Conservation (phyloP, 208 protist species). For the Leishmania arabica region DNA sequence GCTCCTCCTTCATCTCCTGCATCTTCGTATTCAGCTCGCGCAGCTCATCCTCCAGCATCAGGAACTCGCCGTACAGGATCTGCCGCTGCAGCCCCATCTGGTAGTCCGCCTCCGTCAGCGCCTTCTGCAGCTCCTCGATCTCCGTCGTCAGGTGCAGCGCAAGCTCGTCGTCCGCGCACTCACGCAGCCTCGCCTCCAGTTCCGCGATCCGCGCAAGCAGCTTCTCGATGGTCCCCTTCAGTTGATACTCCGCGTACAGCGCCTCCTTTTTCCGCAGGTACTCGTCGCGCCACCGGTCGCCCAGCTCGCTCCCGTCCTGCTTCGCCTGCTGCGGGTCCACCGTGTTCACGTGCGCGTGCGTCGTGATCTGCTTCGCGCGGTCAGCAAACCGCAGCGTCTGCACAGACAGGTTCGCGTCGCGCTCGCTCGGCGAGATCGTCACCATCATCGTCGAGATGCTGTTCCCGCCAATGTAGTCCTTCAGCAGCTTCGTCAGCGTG, state of each 20-base stretch:
- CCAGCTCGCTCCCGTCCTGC: slow-evolving; percentile 40
- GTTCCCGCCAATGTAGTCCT: slow-evolving; percentile 83
- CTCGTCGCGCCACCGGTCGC: slow-evolving; percentile 53
- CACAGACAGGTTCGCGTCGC: slow-evolving; percentile 79
- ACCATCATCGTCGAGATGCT: slow-evolving; percentile 93
- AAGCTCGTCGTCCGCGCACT: slow-evolving; percentile 57
- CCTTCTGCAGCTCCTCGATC: slow-evolving; percentile 55
- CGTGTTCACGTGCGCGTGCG: slow-evolving; percentile 81
- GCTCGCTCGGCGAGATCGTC: slow-evolving; percentile 83
- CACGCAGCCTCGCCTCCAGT: slow-evolving; percentile 58
- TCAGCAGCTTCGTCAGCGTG: slow-evolving; percentile 90
- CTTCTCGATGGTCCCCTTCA: slow-evolving; percentile 66
- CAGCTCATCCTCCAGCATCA: slow-evolving; percentile 66
- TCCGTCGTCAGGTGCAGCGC: slow-evolving; percentile 61
- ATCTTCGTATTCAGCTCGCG: slow-evolving; percentile 69
- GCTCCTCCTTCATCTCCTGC: slow-evolving; percentile 70
- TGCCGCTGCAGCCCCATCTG: slow-evolving; percentile 64
- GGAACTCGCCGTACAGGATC: slow-evolving; percentile 69
- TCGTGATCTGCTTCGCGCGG: slow-evolving; percentile 83
- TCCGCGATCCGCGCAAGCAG: slow-evolving; percentile 63
- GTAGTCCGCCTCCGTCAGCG: slow-evolving; percentile 58
- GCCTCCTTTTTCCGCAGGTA: slow-evolving; percentile 82
- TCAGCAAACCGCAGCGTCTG: slow-evolving; percentile 90
- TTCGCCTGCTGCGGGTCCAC: slow-evolving; percentile 45
- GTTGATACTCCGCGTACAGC: slow-evolving; percentile 71